These are phyloP conservation scores for Tylopilus cervinicoccineus DNA, from an alignment of 768 basidiomycete genomes.

Conservation along the genomic window DNA sequence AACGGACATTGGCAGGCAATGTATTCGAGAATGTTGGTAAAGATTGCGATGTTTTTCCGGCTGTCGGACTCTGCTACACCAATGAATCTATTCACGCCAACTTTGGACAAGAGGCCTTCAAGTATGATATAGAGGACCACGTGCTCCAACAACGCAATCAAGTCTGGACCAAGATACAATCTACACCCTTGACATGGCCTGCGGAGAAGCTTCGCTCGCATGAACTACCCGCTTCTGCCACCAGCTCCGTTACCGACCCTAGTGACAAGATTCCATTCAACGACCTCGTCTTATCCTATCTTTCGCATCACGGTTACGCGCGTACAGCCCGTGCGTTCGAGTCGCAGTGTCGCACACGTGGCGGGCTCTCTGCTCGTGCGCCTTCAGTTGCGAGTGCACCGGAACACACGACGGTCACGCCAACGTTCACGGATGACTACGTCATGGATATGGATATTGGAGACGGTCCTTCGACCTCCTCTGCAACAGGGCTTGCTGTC, in stretches of 20 bases:
- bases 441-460: conserved; percentile 46
- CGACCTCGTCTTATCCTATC: conserved; percentile 72
- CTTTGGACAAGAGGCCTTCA: conserved; percentile 84
- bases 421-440: conserved; percentile 34
- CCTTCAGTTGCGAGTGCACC: conserved; percentile 3
- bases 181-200: conserved; percentile 49
- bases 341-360: conserved; percentile 37
- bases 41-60: conserved; percentile 69
- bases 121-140: conserved; percentile 86
- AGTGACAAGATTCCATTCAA: conserved; percentile 59
- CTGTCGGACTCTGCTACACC: conserved; percentile 81
- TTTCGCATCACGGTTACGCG: conserved; percentile 82
- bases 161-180: conserved; percentile 66
- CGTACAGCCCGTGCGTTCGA: conserved; percentile 67
- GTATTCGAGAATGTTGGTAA: conserved; percentile 73
- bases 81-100: conserved; percentile 81
- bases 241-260: conserved; percentile 36
- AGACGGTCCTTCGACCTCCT: conserved; percentile 11
- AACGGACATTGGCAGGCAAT: conserved; percentile 39
- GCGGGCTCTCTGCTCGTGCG: conserved; percentile 19
- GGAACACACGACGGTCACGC: neutral
- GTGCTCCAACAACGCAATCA: conserved; percentile 65
- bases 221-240: conserved; percentile 3
- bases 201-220: conserved; percentile 13
- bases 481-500: conserved; percentile 10